Base-by-base conservation (phyloP, 2,329 filamentous ascomycete species). In the Mycosphaerella arachidis region DNA sequence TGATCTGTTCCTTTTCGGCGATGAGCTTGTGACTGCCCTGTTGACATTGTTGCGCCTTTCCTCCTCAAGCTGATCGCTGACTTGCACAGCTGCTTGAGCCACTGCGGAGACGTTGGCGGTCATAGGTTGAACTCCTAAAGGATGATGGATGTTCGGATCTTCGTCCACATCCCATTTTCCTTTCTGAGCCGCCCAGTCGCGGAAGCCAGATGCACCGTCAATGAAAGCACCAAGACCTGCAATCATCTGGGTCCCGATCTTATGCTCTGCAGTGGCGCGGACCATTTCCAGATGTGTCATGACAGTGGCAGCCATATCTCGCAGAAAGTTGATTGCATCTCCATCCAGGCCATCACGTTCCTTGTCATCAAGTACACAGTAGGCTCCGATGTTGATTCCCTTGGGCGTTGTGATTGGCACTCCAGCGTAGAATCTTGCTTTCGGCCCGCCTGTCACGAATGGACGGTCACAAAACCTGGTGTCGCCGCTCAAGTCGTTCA, bases 271-370 rank as follows among this genome's bases (percentile, higher is more conserved):
- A 24, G 62, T 62, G 8, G 61, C 65, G 40, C 65, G 55, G 24
- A 66, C 63, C 65, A 66, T 66, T 72, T 86, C 84, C 8, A 89
- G 71, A 61, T 88, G 85, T 24, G 85, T 81, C 76, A 86, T 86
- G 9, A 86, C 77, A 2, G 85, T 82, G 10, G 75, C 74, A 0
- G 81, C 76, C 72, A 88, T 78, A 51, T 84, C 82, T 30, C 80
- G 78, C 70, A 89, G 74, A 54, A 85, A 87, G 24, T 78, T 75
- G 1, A 81, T 62, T 53, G 85, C 80, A 8, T 76, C 76, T 0
- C 75, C 67, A 10, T 73, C 74, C 18, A 88, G 67, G 0, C 80
- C 81, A 46, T 80, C 67, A 13, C 83, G 80, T 0, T 82, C 79
- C 20, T 78, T 75, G 48, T 82, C 79, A 64, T 88, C 85, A 3